Base-by-base conservation (phyloP, 495 filamentous ascomycete genomes). In the Filosporella fistucella region DNA sequence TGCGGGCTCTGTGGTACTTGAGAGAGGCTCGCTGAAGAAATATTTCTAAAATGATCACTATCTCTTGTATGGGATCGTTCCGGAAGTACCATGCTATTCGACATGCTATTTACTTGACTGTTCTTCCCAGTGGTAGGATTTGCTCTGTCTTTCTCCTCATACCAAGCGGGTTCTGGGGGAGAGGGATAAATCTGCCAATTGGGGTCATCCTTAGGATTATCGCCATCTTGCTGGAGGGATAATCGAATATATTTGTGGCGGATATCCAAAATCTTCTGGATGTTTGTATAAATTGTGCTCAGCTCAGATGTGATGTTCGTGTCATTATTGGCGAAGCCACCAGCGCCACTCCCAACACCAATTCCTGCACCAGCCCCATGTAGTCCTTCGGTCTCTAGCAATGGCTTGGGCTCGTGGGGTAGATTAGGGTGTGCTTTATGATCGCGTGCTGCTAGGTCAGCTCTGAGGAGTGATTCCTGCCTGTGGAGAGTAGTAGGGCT, bases 131-230 rank as follows among this genome's bases (percentile, higher is more conserved):
- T 60, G 18, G 63, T 61, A 8, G 66, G 57, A 24, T 63, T 57
- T 11, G 60, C 61, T 23, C 68, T 63, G 4, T 59, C 55, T 51
- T 60, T 66, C 22, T 82, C 82, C 42, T 83, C 82, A 55, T 86
- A 75, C 93, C 93, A 96, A 0, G 84, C 87, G 9, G 93, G 91
- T 52, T 90, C 88, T 14, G 91, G 93, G 14, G 88, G 91, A 1
- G 81, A 80, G 20, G 93, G 93, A 55, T 98, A 97, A 38, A 98
- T 86, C 42, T 76, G 70, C 94, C 94, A 98, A 32, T 69, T 75
- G 1, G 83, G 75, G 12, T 85, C 78, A 66, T 97, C 87, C 49
- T 87, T 91, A 0, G 93, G 93, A 56, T 97, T 95, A 56, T 94
- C 86, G 6, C 68, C 70, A 10, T 81, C 73, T 11, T 81, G 75